phyloP scores from a whole-genome alignment of 257 asterid species.

The Dorcoceras hygrometricum region DNA sequence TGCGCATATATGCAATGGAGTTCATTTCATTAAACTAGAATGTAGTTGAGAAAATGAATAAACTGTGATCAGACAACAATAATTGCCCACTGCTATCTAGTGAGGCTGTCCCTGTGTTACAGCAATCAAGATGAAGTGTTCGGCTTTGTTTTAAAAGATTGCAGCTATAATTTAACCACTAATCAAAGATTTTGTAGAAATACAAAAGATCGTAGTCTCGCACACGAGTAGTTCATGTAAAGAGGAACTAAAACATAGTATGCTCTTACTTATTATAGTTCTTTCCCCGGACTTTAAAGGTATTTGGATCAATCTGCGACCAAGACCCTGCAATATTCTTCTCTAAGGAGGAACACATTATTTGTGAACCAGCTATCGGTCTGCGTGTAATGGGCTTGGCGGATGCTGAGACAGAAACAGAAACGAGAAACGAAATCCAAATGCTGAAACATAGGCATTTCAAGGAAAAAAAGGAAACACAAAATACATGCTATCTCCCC shows the following conservation, averaged over 20 bases:
- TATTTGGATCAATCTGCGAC: conserved; percentile 43
- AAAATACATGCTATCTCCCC: neutral
- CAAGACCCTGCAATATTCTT: neutral
- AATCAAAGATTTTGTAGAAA: neutral
- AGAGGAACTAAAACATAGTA: conserved; percentile 1
- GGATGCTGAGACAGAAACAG: conserved; percentile 41
- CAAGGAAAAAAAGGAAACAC: neutral
- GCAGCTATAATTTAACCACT: neutral
- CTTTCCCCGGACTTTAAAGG: conserved; percentile 74
- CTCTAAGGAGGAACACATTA: neutral
- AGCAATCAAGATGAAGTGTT: neutral
- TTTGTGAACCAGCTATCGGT: conserved; percentile 34
- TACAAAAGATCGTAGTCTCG: neutral
- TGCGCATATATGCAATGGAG: neutral
- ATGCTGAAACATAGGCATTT: neutral
- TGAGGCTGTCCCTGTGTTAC: neutral
- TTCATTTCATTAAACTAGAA: neutral
- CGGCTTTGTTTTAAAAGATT: neutral
- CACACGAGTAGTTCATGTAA: neutral
- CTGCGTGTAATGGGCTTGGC: conserved; percentile 40
- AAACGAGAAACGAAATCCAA: neutral
- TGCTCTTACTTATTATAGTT: conserved; percentile 58
- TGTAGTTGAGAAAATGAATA: neutral
- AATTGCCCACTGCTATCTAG: neutral
- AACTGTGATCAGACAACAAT: neutral